Evolutionary conservation across 129 eudicot species (phyloP).

Genomic region (Lactuca sativa): DNA sequence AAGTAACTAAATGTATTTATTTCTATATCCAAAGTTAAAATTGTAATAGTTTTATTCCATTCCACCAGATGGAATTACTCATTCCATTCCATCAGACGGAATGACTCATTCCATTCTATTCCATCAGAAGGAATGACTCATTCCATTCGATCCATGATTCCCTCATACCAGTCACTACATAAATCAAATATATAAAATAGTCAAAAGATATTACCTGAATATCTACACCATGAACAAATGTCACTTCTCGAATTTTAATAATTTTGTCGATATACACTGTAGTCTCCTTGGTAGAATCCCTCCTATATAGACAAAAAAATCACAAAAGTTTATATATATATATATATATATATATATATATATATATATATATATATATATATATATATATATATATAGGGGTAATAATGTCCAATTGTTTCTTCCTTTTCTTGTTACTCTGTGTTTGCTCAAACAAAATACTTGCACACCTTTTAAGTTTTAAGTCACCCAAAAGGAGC

Average conservation of each 20-base stretch:
- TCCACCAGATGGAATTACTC: too few species aligned
- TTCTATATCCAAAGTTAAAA: too few species aligned
- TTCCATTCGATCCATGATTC: too few species aligned
- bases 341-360: too few species aligned
- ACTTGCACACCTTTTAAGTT: slow-evolving; percentile 84
- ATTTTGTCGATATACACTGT: slow-evolving; percentile 80
- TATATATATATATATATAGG: slow-evolving; percentile 15
- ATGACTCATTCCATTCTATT: too few species aligned
- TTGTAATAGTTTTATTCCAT: too few species aligned
- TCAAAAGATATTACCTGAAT: slow-evolving; percentile 44
- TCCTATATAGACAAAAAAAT: slow-evolving; percentile 25
- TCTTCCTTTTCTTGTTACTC: slow-evolving; percentile 59
- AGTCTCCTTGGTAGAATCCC: slow-evolving; percentile 57
- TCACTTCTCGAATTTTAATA: slow-evolving; percentile 57
- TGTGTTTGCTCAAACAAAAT: slow-evolving; percentile 63
- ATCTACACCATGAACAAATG: slow-evolving; percentile 39
- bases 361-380: too few species aligned
- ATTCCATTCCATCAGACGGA: too few species aligned
- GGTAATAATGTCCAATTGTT: too few species aligned
- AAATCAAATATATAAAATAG: background rate
- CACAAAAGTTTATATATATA: background rate
- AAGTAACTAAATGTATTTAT: too few species aligned
- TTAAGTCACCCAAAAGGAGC: slow-evolving; percentile 85
- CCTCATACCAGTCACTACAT: too few species aligned
- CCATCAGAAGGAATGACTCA: too few species aligned